phyloP scores from a whole-genome alignment of 495 filamentous ascomycete genomes.

The Coniosporium apollinis region DNA sequence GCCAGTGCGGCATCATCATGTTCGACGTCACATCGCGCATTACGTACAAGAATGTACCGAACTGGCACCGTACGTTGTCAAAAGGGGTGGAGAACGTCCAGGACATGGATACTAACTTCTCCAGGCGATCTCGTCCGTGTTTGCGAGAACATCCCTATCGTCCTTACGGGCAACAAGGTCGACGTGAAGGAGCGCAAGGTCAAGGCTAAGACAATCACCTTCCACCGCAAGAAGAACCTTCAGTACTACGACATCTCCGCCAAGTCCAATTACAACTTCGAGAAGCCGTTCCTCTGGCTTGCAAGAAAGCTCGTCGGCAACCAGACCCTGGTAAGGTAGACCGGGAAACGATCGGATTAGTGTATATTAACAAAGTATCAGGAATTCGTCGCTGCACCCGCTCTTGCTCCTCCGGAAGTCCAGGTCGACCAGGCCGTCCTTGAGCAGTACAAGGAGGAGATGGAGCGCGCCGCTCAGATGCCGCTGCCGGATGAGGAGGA shows the following conservation, averaged over 20 bases:
- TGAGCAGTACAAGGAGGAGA: conserved; percentile 70
- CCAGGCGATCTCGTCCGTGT: conserved; percentile 98
- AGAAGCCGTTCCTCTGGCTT: conserved; percentile 99
- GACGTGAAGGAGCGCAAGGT: conserved; percentile 99
- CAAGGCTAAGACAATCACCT: conserved; percentile 99
- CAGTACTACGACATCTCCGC: conserved; percentile 99
- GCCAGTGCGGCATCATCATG: conserved; percentile 99
- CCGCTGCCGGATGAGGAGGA: conserved; percentile 96
- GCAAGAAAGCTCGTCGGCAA: conserved; percentile 97
- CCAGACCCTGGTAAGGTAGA: conserved; percentile 66
- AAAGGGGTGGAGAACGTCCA: too few relatives aligned
- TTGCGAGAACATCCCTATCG: conserved; percentile 99
- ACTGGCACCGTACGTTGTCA: conserved; percentile 93
- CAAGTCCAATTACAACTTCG: conserved; percentile 99
- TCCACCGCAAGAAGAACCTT: conserved; percentile 99
- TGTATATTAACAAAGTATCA: too few relatives aligned
- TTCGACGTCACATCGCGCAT: conserved; percentile 99
- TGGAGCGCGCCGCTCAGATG: conserved; percentile 61
- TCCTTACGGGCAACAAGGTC: conserved; percentile 98
- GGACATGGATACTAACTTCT: too few relatives aligned
- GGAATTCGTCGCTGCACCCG: conserved; percentile 95
- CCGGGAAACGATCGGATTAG: too few relatives aligned
- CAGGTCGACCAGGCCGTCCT: conserved; percentile 70
- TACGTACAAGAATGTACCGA: conserved; percentile 99
- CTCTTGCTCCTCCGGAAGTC: conserved; percentile 85